phyloP scores from a whole-genome alignment of 352 stramenopile species.

The Phytophthora brassicae region DNA sequence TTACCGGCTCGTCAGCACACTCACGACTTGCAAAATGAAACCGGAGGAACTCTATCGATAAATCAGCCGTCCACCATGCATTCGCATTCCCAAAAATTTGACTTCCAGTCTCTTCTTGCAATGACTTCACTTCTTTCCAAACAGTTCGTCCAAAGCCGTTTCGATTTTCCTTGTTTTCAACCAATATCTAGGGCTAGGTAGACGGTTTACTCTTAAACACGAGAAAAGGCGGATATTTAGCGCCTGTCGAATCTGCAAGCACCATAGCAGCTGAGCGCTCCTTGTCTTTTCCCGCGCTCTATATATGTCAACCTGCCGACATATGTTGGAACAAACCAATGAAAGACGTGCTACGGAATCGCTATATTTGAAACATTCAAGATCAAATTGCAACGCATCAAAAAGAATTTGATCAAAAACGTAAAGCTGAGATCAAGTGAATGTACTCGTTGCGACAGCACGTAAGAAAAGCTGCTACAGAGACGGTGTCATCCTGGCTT shows the following conservation, averaged over 20 bases:
- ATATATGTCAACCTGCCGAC: neutral
- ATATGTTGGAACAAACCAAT: neutral
- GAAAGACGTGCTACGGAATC: too few relatives aligned
- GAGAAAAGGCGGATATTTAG: constrained; percentile 9
- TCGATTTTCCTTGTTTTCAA: neutral
- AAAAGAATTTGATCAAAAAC: too few relatives aligned
- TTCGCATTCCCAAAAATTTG: neutral
- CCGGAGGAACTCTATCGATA: too few relatives aligned
- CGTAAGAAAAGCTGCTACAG: too few relatives aligned
- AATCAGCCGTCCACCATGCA: neutral
- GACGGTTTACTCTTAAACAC: constrained; percentile 2
- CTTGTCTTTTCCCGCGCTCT: constrained; percentile 7
- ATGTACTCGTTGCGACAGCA: too few relatives aligned
- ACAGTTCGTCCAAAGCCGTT: neutral
- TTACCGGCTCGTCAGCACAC: neutral
- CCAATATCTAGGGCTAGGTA: neutral
- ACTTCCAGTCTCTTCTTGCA: neutral
- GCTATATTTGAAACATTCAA: too few relatives aligned
- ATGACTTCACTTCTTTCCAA: neutral
- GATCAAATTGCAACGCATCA: too few relatives aligned
- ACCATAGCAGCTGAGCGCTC: constrained; percentile 12
- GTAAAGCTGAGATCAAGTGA: too few relatives aligned
- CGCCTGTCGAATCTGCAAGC: neutral
- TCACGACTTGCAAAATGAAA: neutral
- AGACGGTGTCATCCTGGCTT: too few relatives aligned